Evolutionary conservation across 139 green algal species (phyloP).

Genomic region (Picochlorum sp.): DNA sequence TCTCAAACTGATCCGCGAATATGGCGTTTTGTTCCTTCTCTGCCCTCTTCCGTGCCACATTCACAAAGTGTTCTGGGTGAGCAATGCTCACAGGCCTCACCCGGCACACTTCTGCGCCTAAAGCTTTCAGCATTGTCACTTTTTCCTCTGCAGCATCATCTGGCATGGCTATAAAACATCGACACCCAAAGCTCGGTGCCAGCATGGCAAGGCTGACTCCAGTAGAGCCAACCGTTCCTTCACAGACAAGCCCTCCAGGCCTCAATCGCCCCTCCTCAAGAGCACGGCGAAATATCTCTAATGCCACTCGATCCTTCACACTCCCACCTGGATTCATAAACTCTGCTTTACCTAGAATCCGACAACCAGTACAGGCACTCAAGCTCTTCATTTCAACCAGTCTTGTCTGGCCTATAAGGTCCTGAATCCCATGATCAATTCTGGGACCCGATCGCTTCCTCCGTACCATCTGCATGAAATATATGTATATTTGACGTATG

Average conservation of each 20-base stretch:
- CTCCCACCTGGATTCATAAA: slow-evolving; percentile 86
- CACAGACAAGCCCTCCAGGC: slow-evolving; percentile 74
- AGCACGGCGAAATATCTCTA: slow-evolving; percentile 70
- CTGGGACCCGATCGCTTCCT: not conserved
- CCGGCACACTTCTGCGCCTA: slow-evolving; percentile 62
- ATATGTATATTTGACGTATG: too few species aligned
- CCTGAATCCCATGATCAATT: slow-evolving; percentile 36
- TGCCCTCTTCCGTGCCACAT: slow-evolving; percentile 64
- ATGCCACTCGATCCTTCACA: slow-evolving; percentile 88
- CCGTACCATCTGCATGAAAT: not conserved
- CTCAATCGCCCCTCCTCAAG: slow-evolving; percentile 43
- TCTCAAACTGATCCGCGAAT: slow-evolving; percentile 97
- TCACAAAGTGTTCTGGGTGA: slow-evolving; percentile 88
- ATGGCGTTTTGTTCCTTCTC: slow-evolving; percentile 40
- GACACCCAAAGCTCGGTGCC: slow-evolving; percentile 45
- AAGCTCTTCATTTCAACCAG: slow-evolving; percentile 66
- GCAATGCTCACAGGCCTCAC: slow-evolving; percentile 88
- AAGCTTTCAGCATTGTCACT: slow-evolving; percentile 49
- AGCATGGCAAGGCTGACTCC: slow-evolving; percentile 83
- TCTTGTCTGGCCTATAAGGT: slow-evolving; percentile 73
- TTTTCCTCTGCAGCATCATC: slow-evolving; percentile 92
- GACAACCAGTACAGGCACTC: slow-evolving; percentile 64
- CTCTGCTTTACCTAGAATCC: slow-evolving; percentile 83
- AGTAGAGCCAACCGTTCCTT: slow-evolving; percentile 76
- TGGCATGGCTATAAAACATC: slow-evolving; percentile 79